phyloP scores from a whole-genome alignment of 139 green algal species.

The Helicosporidium sp. region DNA sequence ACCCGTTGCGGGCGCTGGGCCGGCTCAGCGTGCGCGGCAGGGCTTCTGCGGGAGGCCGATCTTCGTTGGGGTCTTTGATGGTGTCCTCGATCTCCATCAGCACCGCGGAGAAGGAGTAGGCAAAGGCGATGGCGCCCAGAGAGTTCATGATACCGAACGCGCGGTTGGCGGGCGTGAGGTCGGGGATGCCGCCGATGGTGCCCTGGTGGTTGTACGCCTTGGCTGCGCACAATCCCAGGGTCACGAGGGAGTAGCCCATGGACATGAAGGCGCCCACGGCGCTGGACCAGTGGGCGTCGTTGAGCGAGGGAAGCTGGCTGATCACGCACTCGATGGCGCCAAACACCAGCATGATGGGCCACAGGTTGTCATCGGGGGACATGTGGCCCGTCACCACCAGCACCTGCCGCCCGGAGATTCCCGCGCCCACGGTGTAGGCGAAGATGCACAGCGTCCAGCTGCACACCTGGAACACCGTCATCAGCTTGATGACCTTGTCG shows the following conservation, averaged over 20 bases:
- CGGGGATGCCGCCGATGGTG: not conserved
- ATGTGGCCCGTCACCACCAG: not conserved
- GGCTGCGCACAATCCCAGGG: constrained; percentile 6
- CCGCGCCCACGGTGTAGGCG: not conserved
- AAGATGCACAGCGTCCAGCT: not conserved
- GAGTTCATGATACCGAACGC: constrained; percentile 18
- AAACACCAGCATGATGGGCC: constrained; percentile 13
- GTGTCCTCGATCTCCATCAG: constrained; percentile 10
- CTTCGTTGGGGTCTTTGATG: too few species aligned
- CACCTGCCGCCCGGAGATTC: constrained; percentile 1
- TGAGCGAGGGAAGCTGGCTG: constrained; percentile 16
- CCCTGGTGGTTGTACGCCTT: constrained; percentile 4
- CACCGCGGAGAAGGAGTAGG: constrained; percentile 8
- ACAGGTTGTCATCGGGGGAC: not conserved
- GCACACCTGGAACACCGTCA: not conserved
- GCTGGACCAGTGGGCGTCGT: constrained; percentile 13
- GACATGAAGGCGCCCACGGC: constrained; percentile 10
- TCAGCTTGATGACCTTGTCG: not conserved
- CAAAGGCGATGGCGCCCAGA: constrained; percentile 14
- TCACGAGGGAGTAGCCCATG: constrained; percentile 14
- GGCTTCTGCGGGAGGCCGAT: too few species aligned
- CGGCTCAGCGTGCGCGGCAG: too few species aligned
- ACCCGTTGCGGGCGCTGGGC: too few species aligned
- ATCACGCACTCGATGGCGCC: constrained; percentile 12
- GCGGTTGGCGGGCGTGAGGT: constrained; percentile 2